Evolutionary conservation across 768 basidiomycete genomes (phyloP).

Genomic region (Hericium erinaceus): DNA sequence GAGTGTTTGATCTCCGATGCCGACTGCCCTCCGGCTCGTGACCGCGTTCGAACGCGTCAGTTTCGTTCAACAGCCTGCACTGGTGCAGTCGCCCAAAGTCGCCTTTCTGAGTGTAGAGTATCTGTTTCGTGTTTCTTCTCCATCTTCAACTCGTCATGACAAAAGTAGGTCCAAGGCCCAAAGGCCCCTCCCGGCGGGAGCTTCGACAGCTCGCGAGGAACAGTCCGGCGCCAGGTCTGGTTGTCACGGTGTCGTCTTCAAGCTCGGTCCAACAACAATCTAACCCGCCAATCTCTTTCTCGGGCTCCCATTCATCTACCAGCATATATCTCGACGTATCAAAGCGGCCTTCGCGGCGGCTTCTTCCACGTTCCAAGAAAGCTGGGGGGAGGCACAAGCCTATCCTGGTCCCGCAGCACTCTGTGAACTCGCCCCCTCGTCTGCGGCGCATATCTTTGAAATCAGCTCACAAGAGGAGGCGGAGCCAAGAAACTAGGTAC

Average conservation of each 20-base stretch:
- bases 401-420: slow-evolving; percentile 1
- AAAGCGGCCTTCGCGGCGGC: not conserved
- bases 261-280: not conserved
- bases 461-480: not conserved
- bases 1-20: slow-evolving; percentile 9
- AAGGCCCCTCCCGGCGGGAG: slow-evolving; percentile 6
- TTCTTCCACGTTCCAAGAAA: slow-evolving; percentile 3
- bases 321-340: not conserved
- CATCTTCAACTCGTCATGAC: not conserved
- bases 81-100: no score
- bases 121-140: not conserved
- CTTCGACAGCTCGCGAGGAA: not conserved
- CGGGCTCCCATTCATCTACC: not conserved
- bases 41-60: no score
- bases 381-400: slow-evolving; percentile 7
- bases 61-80: no score
- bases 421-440: not conserved
- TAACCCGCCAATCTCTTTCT: not conserved
- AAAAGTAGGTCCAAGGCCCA: slow-evolving; percentile 2
- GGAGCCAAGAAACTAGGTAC: not conserved
- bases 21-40: not conserved
- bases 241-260: not conserved
- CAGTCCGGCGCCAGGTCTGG: not conserved
- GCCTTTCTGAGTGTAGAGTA: no score
- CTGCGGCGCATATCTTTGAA: not conserved